Evolutionary conservation across 2,329 filamentous ascomycete species (phyloP), one percentile per base, ranked within the genome.

Genomic region (Penicillium crustosum): DNA sequence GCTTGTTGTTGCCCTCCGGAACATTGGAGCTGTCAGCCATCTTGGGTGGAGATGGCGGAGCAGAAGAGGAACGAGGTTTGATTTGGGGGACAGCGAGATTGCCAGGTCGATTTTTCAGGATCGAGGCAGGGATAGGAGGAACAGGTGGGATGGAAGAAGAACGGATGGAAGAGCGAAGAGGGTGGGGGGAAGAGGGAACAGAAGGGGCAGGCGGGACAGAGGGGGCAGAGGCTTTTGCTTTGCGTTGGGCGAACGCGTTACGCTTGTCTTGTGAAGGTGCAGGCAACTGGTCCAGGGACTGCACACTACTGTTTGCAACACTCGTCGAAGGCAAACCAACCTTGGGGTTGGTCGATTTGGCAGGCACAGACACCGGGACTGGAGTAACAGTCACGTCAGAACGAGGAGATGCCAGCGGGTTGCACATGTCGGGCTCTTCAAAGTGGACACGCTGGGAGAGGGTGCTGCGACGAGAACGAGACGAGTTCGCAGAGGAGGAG

Each of bases 31-130:
- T n/a, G 6, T 39, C 25, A 21, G 17, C 42, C 51, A 53, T 48
- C 42, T 47, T 53, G 5, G 51, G 42, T 23, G 51, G 41, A 13
- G 51, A 48, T 48, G 51, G 43, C 4, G 33, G 51, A 13, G 51
- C 41, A 13, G 51, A 48, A n/a, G 3, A 23, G 6, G 33, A 48
- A 3, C 42, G 51, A 21, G 21, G 23, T 21, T 45, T 27, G n/a
- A 27, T 2, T 25, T 43, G 2, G 10, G 27, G 15, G 10, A 39
- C 9, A 25, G n/a, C 7, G 13, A 39, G 5, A 17, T 29, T 39
- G 17, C 21, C 23, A 5, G 35, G 35, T 15, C 29, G 44, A 15
- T 13, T 48, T 12, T 36, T 48, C 19, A 52, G 49, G 17, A 35
- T 45, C 7, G 39, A 33, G 5, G 23, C 21, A n/a, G 45, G 39